Evolutionary conservation across 1,284 basidiomycete species (phyloP).

Genomic region (Vanrija humicola): DNA sequence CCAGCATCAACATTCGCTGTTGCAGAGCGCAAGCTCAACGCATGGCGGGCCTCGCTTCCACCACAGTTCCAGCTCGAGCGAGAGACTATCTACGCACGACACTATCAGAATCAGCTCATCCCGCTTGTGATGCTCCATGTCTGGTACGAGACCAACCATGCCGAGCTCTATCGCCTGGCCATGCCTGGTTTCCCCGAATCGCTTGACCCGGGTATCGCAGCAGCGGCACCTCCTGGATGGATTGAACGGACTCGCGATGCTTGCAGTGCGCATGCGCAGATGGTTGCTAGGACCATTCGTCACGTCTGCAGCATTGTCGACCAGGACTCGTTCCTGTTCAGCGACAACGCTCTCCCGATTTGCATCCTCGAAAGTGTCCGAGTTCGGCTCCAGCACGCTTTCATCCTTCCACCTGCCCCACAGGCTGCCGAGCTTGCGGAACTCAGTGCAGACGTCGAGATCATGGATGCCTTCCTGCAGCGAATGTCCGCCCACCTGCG

Average conservation of each 20-base stretch:
- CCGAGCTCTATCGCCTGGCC: slow-evolving; percentile 16
- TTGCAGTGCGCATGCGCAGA: slow-evolving; percentile 14
- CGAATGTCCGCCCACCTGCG: slow-evolving; percentile 5
- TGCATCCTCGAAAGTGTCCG: slow-evolving; percentile 22
- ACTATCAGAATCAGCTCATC: slow-evolving; percentile 19
- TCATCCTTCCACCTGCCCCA: slow-evolving; percentile 8
- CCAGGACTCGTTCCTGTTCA: slow-evolving; percentile 12
- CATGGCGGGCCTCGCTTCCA: slow-evolving; percentile 11
- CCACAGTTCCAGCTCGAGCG: slow-evolving; percentile 16
- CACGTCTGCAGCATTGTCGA: slow-evolving; percentile 14
- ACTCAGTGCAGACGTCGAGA: slow-evolving; percentile 10
- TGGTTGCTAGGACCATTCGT: slow-evolving; percentile 6
- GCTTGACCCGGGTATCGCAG: background rate
- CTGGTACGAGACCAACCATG: slow-evolving; percentile 20
- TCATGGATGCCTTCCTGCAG: slow-evolving; percentile 9
- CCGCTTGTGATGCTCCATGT: slow-evolving; percentile 21
- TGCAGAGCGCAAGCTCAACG: slow-evolving; percentile 10
- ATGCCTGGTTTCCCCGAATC: slow-evolving; percentile 21
- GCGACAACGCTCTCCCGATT: slow-evolving; percentile 16
- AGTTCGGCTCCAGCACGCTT: slow-evolving; percentile 15
- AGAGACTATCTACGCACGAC: slow-evolving; percentile 19
- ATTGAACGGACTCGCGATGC: slow-evolving; percentile 8
- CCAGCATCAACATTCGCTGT: slow-evolving; percentile 5
- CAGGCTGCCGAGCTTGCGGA: slow-evolving; percentile 12
- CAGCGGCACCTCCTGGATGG: slow-evolving; percentile 14